Conservation (phyloP, 352 stramenopile genomes). For the Ophiocytium majus region DNA sequence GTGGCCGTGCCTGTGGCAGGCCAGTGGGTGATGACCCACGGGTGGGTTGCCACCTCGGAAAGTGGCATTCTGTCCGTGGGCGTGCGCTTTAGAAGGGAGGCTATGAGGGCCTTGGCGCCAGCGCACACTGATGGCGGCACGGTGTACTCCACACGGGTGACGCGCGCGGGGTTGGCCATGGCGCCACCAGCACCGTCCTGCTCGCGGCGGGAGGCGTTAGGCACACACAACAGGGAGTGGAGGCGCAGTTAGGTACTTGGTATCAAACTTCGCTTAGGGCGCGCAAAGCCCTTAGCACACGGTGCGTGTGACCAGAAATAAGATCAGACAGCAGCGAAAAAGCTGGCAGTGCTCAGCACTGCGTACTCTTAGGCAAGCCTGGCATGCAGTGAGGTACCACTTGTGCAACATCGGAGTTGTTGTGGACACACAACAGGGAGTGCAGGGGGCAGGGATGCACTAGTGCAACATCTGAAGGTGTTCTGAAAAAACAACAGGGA, state of each 20-base stretch:
- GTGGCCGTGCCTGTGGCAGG: background rate
- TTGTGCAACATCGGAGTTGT: too few species aligned
- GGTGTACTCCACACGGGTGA: constrained; percentile 21
- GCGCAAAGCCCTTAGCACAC: background rate
- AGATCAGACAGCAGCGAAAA: background rate
- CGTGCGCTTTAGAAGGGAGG: background rate
- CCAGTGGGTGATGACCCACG: background rate
- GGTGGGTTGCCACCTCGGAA: background rate
- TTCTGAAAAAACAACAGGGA: too few species aligned
- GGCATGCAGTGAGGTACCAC: too few species aligned
- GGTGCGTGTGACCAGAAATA: background rate
- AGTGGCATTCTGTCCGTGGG: background rate
- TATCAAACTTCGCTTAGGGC: background rate
- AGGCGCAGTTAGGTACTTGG: background rate
- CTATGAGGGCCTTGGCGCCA: background rate
- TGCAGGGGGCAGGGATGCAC: too few species aligned
- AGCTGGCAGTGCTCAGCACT: background rate
- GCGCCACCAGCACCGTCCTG: constrained; percentile 11
- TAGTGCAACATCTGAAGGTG: too few species aligned
- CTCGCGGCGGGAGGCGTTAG: background rate
- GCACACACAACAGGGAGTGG: background rate
- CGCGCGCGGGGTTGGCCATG: constrained; percentile 14
- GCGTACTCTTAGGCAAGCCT: too few species aligned
- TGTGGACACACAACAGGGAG: too few species aligned
- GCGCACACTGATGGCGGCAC: background rate